Percentiles rank a stretch among this genome's conserved stretches.
phyloP scores from a whole-genome alignment of 805 yeast genomes.

The Debaryomyces hansenii region DNA sequence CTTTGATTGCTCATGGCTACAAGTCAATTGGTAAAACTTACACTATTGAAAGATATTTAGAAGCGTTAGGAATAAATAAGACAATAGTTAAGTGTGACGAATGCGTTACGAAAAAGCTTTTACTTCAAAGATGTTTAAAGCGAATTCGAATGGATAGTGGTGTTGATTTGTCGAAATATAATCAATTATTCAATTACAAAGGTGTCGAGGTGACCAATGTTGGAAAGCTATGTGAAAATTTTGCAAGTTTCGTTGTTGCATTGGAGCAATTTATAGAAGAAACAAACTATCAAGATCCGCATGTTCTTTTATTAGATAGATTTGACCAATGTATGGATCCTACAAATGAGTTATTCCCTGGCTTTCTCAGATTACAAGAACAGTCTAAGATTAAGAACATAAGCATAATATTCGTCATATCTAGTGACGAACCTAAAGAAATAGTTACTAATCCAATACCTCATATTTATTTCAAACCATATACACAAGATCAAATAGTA shows the following conservation, averaged over 20 bases:
- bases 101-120: conserved; percentile 38
- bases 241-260: conserved; percentile 40
- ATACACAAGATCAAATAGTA: conserved; percentile 34
- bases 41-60: conserved; percentile 32
- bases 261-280: conserved; percentile 38
- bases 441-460: conserved; percentile 43
- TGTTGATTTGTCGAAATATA: conserved; percentile 17
- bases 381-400: conserved; percentile 32
- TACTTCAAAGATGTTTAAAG: conserved; percentile 43
- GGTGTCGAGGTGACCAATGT: conserved; percentile 25
- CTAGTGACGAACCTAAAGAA: conserved; percentile 38
- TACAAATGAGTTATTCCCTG: conserved; percentile 37
- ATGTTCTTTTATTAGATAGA: conserved; percentile 48
- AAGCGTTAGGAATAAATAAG: conserved; percentile 22
- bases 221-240: conserved; percentile 38
- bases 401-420: conserved; percentile 39
- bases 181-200: conserved; percentile 21
- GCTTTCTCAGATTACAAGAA: conserved; percentile 46
- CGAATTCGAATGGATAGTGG: conserved; percentile 38
- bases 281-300: conserved; percentile 29
- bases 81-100: conserved; percentile 46
- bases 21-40: conserved; percentile 50
- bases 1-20: conserved; percentile 48
- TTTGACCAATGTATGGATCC: conserved; percentile 48
- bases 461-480: conserved; percentile 37